Conservation (phyloP, 2,329 filamentous ascomycete species). For the Emmonsia crescens region DNA sequence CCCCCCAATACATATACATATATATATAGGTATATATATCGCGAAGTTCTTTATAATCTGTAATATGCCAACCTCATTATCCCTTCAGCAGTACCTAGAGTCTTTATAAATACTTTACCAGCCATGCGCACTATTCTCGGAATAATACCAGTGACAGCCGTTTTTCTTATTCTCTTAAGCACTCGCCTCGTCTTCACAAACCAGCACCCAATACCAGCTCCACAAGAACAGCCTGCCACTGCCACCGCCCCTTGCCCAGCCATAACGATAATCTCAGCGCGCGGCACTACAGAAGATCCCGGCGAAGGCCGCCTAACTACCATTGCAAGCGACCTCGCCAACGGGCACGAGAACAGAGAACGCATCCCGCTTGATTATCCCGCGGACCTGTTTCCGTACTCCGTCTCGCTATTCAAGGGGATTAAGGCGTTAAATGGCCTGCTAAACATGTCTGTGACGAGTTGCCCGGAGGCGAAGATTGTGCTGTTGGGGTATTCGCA, state of each 20-base stretch:
- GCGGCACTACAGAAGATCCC: slow-evolving; percentile 11
- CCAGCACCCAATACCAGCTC: background rate
- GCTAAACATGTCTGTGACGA: slow-evolving; percentile 8
- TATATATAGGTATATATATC: background rate
- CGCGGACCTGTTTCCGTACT: slow-evolving; percentile 16
- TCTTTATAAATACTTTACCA: background rate
- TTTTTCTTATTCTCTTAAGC: background rate
- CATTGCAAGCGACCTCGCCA: slow-evolving; percentile 4
- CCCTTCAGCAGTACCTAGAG: background rate
- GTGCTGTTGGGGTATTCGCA: slow-evolving; percentile 24
- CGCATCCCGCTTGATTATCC: slow-evolving; percentile 15
- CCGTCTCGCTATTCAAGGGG: slow-evolving; percentile 13
- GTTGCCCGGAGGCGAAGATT: slow-evolving; percentile 20
- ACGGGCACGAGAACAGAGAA: slow-evolving; percentile 3
- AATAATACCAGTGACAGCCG: background rate
- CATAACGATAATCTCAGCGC: slow-evolving; percentile 12
- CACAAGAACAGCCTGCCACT: background rate
- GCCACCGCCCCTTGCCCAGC: slow-evolving; percentile 2
- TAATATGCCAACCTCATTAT: background rate
- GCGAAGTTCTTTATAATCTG: background rate
- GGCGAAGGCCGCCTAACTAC: slow-evolving; percentile 11
- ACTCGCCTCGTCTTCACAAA: background rate
- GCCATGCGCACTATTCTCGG: background rate
- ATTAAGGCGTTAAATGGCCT: slow-evolving; percentile 13
- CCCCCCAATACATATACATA: no score